These are phyloP conservation scores for Gracilariopsis chorda DNA, from an alignment of 23 red algal genomes.

Conservation along the genomic window DNA sequence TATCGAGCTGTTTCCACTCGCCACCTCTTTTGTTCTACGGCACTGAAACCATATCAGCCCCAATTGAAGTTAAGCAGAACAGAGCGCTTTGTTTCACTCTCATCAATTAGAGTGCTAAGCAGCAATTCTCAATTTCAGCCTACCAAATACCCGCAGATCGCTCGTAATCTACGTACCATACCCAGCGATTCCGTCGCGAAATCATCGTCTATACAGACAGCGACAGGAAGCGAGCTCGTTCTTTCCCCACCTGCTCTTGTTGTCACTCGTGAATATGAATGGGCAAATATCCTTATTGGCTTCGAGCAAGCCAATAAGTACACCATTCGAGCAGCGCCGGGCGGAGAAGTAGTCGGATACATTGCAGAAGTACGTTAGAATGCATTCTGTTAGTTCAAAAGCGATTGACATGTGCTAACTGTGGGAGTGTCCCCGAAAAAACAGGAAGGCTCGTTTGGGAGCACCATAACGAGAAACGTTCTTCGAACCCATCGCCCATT, in stretches of 20 bases:
- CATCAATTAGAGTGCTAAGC: too few species aligned
- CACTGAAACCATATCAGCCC: too few species aligned
- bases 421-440: background rate
- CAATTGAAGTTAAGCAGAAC: too few species aligned
- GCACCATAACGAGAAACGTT: constrained; percentile 67
- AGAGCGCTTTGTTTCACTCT: too few species aligned
- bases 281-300: constrained; percentile 90
- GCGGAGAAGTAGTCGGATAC: constrained; percentile 84
- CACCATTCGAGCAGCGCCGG: constrained; percentile 81
- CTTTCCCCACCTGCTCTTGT: constrained; percentile 82
- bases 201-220: constrained; percentile 13
- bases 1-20: too few species aligned
- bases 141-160: too few species aligned
- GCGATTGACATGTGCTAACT: background rate
- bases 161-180: background rate
- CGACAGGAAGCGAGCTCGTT: constrained; percentile 26
- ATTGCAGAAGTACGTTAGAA: constrained; percentile 76
- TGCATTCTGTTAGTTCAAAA: background rate
- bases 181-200: background rate
- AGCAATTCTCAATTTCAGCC: too few species aligned
- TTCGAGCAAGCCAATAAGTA: constrained; percentile 99
- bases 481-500: constrained; percentile 93
- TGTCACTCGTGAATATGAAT: constrained; percentile 94
- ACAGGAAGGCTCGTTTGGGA: constrained; percentile 70
- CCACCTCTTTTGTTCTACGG: too few species aligned